Evolutionary conservation across 1,284 basidiomycete genomes (phyloP).

Genomic region (Trametes polyzona): DNA sequence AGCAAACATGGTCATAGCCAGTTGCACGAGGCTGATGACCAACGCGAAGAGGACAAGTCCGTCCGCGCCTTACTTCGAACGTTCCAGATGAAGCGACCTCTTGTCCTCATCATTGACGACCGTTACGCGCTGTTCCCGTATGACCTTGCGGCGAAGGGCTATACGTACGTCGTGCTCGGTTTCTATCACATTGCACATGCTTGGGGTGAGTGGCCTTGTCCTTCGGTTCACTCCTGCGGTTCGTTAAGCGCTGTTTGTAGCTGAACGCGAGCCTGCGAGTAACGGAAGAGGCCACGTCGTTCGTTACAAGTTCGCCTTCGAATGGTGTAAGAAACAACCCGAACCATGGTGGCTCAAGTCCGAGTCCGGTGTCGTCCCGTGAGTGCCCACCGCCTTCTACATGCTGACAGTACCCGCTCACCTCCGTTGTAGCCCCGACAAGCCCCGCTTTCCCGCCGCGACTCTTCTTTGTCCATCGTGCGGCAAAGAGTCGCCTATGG

Average conservation of each 20-base stretch:
- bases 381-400: not conserved
- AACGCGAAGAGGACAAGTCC: conserved; percentile 66
- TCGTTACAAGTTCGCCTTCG: conserved; percentile 79
- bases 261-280: conserved; percentile 60
- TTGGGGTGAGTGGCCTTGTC: conserved; percentile 63
- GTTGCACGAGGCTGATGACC: conserved; percentile 55
- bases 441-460: not conserved
- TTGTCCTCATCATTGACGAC: conserved; percentile 73
- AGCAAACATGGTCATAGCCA: conserved; percentile 42
- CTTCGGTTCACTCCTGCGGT: too few species aligned
- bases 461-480: conserved; percentile 19
- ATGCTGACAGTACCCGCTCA: not conserved
- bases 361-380: not conserved
- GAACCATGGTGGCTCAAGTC: conserved; percentile 55
- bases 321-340: conserved; percentile 76
- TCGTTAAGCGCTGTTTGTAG: conserved; percentile 48
- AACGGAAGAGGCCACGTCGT: conserved; percentile 55
- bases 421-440: not conserved
- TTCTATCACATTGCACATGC: conserved; percentile 70
- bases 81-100: conserved; percentile 51
- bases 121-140: conserved; percentile 74
- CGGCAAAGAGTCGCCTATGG: conserved; percentile 44
- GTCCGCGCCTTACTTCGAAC: conserved; percentile 68
- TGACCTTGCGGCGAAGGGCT: conserved; percentile 51
- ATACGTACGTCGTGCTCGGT: conserved; percentile 71